A percentile compares a stretch with the other conserved stretches of the same genome.
Conservation (phyloP, 108 stramenopile species). For the Epipyxis sp. region DNA sequence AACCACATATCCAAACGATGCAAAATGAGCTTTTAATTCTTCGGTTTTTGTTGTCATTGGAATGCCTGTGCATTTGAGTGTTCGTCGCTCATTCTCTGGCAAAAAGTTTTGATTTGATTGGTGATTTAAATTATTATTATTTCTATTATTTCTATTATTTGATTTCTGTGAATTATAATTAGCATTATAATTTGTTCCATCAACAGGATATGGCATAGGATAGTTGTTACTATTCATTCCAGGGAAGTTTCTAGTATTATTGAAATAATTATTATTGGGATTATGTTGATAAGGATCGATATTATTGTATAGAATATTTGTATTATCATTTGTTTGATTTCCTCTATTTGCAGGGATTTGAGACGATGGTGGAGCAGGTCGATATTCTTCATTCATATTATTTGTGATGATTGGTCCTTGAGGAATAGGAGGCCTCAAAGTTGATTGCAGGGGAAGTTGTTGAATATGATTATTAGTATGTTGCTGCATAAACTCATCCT, state of each 20-base stretch:
- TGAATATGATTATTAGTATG: no score
- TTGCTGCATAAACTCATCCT: no score
- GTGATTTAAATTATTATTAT: neutral
- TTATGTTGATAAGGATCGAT: neutral
- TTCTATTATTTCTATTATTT: neutral
- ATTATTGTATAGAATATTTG: no score
- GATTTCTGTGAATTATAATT: neutral
- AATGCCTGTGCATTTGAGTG: conserved; percentile 2
- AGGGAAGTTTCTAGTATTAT: neutral
- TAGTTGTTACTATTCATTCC: neutral
- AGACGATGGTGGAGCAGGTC: no score
- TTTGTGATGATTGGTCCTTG: no score
- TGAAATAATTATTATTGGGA: neutral
- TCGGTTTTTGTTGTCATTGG: neutral
- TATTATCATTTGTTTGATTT: no score
- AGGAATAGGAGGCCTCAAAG: no score
- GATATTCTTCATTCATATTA: no score
- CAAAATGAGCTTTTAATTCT: neutral
- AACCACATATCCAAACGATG: neutral
- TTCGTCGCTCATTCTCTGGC: conserved; percentile 4
- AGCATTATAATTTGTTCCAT: neutral
- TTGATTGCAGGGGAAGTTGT: no score
- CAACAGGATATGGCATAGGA: neutral
- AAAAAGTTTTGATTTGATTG: neutral
- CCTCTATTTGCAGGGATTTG: no score